Evolutionary conservation across 345 rosid genomes (phyloP).

Genomic region (Syzygium oleosum): DNA sequence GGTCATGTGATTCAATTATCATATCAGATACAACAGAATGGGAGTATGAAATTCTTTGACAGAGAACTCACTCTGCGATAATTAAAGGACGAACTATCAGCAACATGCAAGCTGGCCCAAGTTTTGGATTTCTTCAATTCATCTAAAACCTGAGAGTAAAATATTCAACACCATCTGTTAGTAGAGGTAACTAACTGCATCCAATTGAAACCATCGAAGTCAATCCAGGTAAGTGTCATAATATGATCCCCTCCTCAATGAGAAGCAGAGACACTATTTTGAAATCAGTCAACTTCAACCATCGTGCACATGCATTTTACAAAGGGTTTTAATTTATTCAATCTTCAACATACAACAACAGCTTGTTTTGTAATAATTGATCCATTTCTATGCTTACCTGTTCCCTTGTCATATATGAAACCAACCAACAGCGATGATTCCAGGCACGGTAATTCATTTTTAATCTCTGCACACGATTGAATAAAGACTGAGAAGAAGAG

Average conservation of each 20-base stretch:
- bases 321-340: background rate
- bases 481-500: background rate
- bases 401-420: constrained; percentile 61
- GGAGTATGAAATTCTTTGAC: background rate
- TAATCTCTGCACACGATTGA: constrained; percentile 52
- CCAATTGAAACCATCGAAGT: background rate
- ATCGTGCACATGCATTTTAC: background rate
- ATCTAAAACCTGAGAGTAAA: constrained; percentile 44
- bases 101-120: constrained; percentile 78
- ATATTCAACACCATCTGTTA: background rate
- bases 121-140: constrained; percentile 61
- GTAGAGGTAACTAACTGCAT: background rate
- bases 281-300: background rate
- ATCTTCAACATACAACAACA: background rate
- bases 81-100: constrained; percentile 91
- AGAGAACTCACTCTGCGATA: constrained; percentile 61
- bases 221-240: background rate
- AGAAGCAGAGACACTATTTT: background rate
- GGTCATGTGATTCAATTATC: background rate
- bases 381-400: constrained; percentile 32
- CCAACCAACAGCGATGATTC: constrained; percentile 99
- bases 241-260: background rate
- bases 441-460: constrained; percentile 98
- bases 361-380: background rate
- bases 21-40: background rate